Percentiles rank a stretch among this genome's conserved stretches.
phyloP scores from a whole-genome alignment of 2,329 filamentous ascomycete genomes.

The Colletotrichum sansevieriae region DNA sequence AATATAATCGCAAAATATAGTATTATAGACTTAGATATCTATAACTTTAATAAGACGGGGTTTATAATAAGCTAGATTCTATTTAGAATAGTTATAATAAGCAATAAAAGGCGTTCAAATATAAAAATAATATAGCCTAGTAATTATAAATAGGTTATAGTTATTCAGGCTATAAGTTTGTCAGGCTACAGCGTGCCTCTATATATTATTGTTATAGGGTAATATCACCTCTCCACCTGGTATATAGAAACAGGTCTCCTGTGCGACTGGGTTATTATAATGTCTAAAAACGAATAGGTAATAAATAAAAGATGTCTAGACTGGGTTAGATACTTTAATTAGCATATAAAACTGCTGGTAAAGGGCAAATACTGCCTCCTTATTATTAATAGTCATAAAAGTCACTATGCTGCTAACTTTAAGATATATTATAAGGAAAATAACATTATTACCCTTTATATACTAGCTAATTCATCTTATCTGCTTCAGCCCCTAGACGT shows the following conservation, averaged over 20 bases:
- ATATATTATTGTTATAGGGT: background rate
- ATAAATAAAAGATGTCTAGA: too few relatives aligned
- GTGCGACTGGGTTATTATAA: background rate
- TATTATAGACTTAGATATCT: conserved; percentile 40
- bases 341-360: background rate
- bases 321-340: background rate
- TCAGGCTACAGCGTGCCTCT: too few relatives aligned
- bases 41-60: conserved; percentile 45
- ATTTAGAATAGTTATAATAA: conserved; percentile 8
- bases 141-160: too few relatives aligned
- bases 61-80: background rate
- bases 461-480: too few relatives aligned
- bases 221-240: background rate
- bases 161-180: too few relatives aligned
- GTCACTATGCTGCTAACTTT: too few relatives aligned
- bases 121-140: too few relatives aligned
- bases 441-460: too few relatives aligned
- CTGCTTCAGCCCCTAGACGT: too few relatives aligned
- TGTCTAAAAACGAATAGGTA: background rate
- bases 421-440: too few relatives aligned
- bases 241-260: conserved; percentile 15
- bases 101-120: background rate
- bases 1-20: conserved; percentile 30
- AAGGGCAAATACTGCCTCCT: background rate
- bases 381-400: background rate